These are phyloP conservation scores for Neckera pumila DNA, from an alignment of 225 moss, liverwort and hornwort species.

Conservation along the genomic window DNA sequence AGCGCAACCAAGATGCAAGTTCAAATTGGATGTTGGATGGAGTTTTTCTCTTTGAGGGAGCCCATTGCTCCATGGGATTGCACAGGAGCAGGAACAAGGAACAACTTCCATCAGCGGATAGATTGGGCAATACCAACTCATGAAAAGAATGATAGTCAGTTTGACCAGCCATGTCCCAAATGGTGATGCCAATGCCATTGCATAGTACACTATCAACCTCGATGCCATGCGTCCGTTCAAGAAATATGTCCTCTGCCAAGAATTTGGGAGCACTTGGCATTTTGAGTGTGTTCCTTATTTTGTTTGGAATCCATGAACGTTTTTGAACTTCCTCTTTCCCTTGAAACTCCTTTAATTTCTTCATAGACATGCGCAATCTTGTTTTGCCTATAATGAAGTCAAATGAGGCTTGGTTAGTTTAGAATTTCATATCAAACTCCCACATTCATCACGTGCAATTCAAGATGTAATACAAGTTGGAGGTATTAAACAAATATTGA, in stretches of 20 bases:
- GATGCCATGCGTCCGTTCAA: neutral
- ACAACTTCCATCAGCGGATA: neutral
- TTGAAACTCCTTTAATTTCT: neutral
- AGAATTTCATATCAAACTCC: neutral
- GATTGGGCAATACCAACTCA: neutral
- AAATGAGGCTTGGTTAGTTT: fast-evolving
- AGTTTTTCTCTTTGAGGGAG: fast-evolving
- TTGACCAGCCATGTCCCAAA: neutral
- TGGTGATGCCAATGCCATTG: neutral
- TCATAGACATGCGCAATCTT: neutral
- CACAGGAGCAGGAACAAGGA: neutral
- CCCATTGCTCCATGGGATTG: neutral
- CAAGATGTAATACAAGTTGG: too few species aligned
- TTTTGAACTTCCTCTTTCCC: neutral
- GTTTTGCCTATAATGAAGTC: neutral
- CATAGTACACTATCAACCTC: neutral
- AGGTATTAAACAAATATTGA: too few species aligned
- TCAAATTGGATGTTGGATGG: neutral
- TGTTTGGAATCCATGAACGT: neutral
- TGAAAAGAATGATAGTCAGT: neutral
- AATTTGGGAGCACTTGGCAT: neutral
- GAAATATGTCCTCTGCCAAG: fast-evolving
- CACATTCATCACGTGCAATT: neutral
- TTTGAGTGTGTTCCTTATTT: neutral
- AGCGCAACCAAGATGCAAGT: neutral